Conservation (phyloP, 1,139 yeast species). For the Lipomyces yarrowii region DNA sequence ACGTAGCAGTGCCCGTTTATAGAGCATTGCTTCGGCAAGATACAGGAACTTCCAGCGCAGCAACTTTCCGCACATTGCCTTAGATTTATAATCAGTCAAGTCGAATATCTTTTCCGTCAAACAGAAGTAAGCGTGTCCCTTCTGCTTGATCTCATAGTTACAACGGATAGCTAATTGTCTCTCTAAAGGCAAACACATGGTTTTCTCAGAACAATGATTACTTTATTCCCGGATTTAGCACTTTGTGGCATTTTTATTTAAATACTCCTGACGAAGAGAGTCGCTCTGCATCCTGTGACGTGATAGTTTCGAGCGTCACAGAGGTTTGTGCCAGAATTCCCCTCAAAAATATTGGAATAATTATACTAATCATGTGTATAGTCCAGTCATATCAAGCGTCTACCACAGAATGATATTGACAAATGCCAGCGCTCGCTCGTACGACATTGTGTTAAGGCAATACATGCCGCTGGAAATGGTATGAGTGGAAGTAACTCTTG, state of each 20-base stretch:
- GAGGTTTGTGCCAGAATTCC: conserved; percentile 8
- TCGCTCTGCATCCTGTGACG: background rate
- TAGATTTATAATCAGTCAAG: conserved; percentile 11
- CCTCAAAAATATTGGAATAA: background rate
- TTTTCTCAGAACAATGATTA: background rate
- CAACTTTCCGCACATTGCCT: conserved; percentile 12
- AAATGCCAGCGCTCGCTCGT: conserved; percentile 16
- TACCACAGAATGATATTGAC: conserved; percentile 1
- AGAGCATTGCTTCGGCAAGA: conserved; percentile 18
- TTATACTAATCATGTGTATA: background rate
- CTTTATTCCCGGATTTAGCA: conserved; percentile 17
- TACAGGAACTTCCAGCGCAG: conserved; percentile 6
- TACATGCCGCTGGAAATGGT: conserved; percentile 12
- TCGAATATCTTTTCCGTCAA: background rate
- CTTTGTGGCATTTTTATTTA: conserved; percentile 19
- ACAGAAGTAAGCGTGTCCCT: background rate
- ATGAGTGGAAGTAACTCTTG: background rate
- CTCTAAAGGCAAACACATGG: background rate
- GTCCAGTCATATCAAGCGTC: conserved; percentile 14
- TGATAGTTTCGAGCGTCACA: conserved; percentile 10
- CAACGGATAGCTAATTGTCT: background rate
- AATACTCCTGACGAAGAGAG: conserved; percentile 10
- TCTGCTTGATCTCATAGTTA: background rate
- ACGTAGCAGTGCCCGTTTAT: conserved; percentile 20
- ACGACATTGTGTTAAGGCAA: conserved; percentile 7